Evolutionary conservation across 257 asterid genomes (phyloP).

Genomic region (Solanum chilense): DNA sequence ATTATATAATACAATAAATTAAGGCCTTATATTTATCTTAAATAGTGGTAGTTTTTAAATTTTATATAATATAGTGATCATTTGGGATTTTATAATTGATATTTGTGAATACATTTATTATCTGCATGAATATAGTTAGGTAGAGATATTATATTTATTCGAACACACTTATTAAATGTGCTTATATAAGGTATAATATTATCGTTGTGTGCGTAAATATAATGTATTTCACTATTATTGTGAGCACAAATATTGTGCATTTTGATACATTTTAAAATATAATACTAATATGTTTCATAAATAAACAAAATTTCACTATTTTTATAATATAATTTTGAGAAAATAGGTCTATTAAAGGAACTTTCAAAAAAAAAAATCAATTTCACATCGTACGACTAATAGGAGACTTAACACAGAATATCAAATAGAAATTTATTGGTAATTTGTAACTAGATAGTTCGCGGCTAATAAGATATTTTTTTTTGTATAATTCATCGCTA

Average conservation of each 20-base stretch:
- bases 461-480: neutral
- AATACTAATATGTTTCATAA: too few species aligned
- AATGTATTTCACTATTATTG: neutral
- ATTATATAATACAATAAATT: too few species aligned
- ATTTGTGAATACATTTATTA: neutral
- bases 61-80: too few species aligned
- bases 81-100: too few species aligned
- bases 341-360: neutral
- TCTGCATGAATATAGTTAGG: rapidly evolving
- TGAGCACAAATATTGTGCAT: rapidly evolving
- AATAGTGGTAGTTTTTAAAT: too few species aligned
- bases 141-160: too few species aligned
- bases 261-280: too few species aligned
- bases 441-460: neutral
- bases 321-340: too few species aligned
- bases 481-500: neutral
- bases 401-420: neutral
- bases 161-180: neutral
- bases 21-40: neutral
- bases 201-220: too few species aligned
- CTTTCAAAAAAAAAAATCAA: neutral
- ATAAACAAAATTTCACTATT: too few species aligned
- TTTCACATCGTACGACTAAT: neutral
- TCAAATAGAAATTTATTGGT: neutral
- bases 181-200: neutral